These are phyloP conservation scores for Erodium trifolium DNA, from an alignment of 441 rosid species.

Conservation along the genomic window DNA sequence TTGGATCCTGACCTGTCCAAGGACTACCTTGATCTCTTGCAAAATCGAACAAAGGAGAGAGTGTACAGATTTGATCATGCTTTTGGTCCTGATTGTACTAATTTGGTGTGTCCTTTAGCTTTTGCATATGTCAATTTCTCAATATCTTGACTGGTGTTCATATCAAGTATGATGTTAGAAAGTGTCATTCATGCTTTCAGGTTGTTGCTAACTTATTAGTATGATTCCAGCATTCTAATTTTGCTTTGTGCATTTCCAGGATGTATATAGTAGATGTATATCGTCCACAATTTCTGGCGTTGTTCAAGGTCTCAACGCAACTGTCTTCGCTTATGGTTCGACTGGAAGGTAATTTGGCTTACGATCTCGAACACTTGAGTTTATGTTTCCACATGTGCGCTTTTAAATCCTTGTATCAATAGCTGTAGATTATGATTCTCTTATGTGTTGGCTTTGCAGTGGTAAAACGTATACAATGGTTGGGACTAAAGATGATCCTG, in stretches of 20 bases:
- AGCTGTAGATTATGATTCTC: background rate
- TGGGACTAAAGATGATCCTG: conserved; percentile 75
- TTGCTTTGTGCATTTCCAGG: conserved; percentile 32
- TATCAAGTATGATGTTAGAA: background rate
- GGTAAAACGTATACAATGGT: conserved; percentile 98
- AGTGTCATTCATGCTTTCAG: background rate
- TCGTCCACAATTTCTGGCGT: conserved; percentile 61
- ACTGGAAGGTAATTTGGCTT: conserved; percentile 64
- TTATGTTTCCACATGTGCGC: background rate
- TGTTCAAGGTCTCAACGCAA: conserved; percentile 83
- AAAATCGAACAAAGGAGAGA: conserved; percentile 78
- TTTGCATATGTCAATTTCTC: conserved; percentile 4
- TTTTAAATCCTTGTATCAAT: background rate
- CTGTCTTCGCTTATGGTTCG: conserved; percentile 88
- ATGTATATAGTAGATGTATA: conserved; percentile 51
- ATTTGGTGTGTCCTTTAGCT: conserved; percentile 36
- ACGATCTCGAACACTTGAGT: background rate
- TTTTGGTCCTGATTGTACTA: conserved; percentile 58
- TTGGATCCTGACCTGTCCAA: conserved; percentile 76
- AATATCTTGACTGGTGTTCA: conserved; percentile 4
- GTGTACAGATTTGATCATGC: conserved; percentile 74
- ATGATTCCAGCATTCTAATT: background rate
- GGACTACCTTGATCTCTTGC: conserved; percentile 72
- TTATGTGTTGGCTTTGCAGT: conserved; percentile 25
- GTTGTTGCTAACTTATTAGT: background rate